Percentiles rank a stretch among this genome's conserved stretches.
These are phyloP conservation scores for Tetratostichococcus sp. DNA, from an alignment of 139 green algal species.

Conservation along the genomic window DNA sequence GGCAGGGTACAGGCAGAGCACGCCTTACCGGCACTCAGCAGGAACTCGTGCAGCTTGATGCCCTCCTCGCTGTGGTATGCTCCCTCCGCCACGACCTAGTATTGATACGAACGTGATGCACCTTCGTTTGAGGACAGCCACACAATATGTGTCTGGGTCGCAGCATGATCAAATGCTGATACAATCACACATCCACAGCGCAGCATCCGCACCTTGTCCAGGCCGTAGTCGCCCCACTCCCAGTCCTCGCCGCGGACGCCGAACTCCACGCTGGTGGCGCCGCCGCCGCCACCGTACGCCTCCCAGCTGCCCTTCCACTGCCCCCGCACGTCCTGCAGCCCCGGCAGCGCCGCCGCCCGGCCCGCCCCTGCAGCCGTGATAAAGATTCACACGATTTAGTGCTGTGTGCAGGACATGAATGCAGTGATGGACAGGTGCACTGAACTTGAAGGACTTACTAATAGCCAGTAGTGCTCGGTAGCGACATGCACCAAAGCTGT, in stretches of 20 bases:
- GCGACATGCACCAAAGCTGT: no score
- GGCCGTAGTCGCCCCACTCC: slow-evolving; percentile 61
- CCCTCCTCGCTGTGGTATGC: slow-evolving; percentile 74
- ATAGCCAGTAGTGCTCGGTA: no score
- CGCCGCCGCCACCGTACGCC: slow-evolving; percentile 60
- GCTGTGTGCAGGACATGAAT: no score
- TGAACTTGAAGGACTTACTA: no score
- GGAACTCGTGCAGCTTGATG: slow-evolving; percentile 75
- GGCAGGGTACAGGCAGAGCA: no score
- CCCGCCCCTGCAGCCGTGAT: background rate
- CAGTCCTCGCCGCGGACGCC: slow-evolving; percentile 62
- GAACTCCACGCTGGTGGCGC: slow-evolving; percentile 65
- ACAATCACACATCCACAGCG: no score
- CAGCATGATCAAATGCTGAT: no score
- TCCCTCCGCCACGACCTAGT: slow-evolving; percentile 48
- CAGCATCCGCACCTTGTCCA: slow-evolving; percentile 40
- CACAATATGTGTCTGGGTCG: no score
- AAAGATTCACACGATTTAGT: no score
- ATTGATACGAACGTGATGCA: no score
- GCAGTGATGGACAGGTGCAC: no score
- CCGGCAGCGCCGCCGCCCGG: slow-evolving; percentile 32
- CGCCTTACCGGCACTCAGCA: slow-evolving; percentile 27
- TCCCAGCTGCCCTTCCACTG: slow-evolving; percentile 70
- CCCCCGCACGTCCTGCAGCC: slow-evolving; percentile 69
- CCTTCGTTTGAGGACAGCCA: no score